phyloP scores from a whole-genome alignment of 2,329 filamentous ascomycete genomes.

The Pseudogymnoascus sp. region DNA sequence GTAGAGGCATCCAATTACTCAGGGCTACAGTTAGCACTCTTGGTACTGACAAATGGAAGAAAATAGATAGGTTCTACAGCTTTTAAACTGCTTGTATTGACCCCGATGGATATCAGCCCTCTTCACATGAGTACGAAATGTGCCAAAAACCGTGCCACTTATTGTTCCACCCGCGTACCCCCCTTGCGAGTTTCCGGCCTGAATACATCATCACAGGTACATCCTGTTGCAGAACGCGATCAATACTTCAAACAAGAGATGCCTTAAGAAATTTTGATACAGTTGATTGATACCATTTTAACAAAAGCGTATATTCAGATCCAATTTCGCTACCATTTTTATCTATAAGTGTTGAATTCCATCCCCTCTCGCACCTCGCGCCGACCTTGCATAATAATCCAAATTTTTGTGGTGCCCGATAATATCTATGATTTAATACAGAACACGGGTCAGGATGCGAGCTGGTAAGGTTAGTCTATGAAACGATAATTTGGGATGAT shows the following conservation, averaged over 20 bases:
- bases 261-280: not conserved
- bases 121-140: too few relatives aligned
- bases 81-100: too few relatives aligned
- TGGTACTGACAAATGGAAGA: too few relatives aligned
- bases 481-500: not conserved
- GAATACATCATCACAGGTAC: not conserved
- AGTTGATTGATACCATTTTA: not conserved
- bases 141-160: too few relatives aligned
- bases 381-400: not conserved
- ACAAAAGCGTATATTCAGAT: not conserved
- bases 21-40: too few relatives aligned
- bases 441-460: constrained; percentile 30
- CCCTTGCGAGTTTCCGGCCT: not conserved
- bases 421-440: constrained; percentile 25
- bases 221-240: not conserved
- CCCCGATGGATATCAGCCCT: too few relatives aligned
- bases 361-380: constrained; percentile 5
- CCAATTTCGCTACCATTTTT: not conserved
- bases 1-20: too few relatives aligned
- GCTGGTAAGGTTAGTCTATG: constrained; percentile 20
- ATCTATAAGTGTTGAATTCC: constrained; percentile 4
- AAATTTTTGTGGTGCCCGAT: not conserved
- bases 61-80: too few relatives aligned
- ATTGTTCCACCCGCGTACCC: too few relatives aligned
- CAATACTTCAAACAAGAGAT: too few relatives aligned